Base-by-base conservation (phyloP, 768 basidiomycete genomes). In the Mycena rosella region DNA sequence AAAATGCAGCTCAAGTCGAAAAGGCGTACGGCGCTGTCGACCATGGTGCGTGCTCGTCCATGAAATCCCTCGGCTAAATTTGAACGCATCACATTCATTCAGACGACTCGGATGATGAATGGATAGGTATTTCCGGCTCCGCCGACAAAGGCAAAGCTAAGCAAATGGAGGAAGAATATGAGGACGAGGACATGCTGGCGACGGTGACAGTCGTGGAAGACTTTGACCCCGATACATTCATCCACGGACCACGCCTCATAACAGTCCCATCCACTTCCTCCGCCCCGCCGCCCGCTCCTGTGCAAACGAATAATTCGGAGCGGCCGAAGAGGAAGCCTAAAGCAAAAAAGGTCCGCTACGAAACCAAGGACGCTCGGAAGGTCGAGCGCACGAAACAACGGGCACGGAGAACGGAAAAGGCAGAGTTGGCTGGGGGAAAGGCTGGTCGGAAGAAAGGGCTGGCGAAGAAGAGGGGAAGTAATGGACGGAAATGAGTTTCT, bases 141-240 rank as follows among this genome's bases (percentile, higher is more conserved):
- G 78, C 15, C 72, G 74, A 51, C 63, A 76, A 44, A 71, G 73
- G 38, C 71, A 76, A 72, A 72, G 79, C 75, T 65, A 79, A 75
- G 69, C 79, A 84, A 74, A 82, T 84, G 58, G 89, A 90, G 61
- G 86, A 89, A 76, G 91, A 93, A 76, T 96, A 89, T 70, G 91
- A 93, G 72, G 91, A 91, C 71, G 94, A 95, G 73, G 91, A 96
- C 74, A 86, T 91, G 67, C 84, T 94, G 34, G 94, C 96, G 49
- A 95, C 93, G 20, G 96, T 98, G 49, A 96, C 95, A 18, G 90
- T 98, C 55, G 90, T 94, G 17, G 94, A 98, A 76, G 95, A 98
- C 76, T 94, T 97, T 77, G 94, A 96, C 76, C 89, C 93, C 24
- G 85, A 87, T 73, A 78, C 83, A 48, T 78, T 90, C 75, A 82